Conservation (phyloP, 176 grass and related monocot species). For the Musa troglodytarum region DNA sequence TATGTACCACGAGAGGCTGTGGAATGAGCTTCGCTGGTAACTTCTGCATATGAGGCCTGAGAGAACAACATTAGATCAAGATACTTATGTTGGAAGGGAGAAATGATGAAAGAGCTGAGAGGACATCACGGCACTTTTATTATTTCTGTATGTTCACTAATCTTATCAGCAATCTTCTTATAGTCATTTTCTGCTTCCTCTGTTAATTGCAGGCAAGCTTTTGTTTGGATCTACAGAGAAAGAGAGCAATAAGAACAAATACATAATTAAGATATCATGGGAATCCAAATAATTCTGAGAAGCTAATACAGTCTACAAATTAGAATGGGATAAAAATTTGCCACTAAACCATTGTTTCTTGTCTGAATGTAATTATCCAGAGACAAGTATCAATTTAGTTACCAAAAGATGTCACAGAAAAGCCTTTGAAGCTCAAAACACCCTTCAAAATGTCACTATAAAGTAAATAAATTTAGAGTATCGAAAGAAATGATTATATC, state of each 20-base stretch:
- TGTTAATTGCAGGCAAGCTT: constrained; percentile 37
- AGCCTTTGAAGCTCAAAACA: not conserved
- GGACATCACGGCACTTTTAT: constrained; percentile 27
- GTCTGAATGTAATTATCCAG: not conserved
- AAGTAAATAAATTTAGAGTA: constrained; percentile 3
- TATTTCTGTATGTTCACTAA: constrained; percentile 22
- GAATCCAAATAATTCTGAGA: not conserved
- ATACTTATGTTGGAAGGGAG: constrained; percentile 1
- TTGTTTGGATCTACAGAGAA: constrained; percentile 41
- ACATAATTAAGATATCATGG: not conserved
- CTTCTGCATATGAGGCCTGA: constrained; percentile 48
- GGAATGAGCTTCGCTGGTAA: constrained; percentile 40
- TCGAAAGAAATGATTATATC: not conserved
- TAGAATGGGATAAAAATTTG: no score
- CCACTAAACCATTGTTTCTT: not conserved
- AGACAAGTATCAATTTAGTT: not conserved
- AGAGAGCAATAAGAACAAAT: not conserved
- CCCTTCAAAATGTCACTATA: not conserved
- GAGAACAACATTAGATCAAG: constrained; percentile 11
- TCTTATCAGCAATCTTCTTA: constrained; percentile 36
- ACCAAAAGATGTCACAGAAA: not conserved
- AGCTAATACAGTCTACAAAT: not conserved
- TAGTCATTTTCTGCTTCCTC: constrained; percentile 43
- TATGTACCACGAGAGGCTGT: constrained; percentile 48
- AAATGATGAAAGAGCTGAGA: not conserved